phyloP scores from a whole-genome alignment of 2,329 filamentous ascomycete genomes.

The Pestalotiopsis sp. region DNA sequence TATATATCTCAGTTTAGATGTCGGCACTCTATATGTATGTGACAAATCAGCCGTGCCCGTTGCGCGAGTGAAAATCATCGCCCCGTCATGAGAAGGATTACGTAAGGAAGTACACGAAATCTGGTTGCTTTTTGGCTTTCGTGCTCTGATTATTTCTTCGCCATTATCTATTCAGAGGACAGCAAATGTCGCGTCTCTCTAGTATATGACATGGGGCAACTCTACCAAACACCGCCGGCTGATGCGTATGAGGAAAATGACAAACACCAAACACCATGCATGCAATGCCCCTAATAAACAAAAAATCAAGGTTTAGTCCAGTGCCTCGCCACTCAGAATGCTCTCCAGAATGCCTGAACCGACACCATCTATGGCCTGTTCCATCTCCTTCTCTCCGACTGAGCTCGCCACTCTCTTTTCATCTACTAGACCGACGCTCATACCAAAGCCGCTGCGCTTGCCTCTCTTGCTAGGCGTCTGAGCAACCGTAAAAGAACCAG shows the following conservation, averaged over 20 bases:
- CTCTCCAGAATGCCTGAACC: slow-evolving; percentile 64
- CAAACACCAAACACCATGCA: slow-evolving; percentile 21
- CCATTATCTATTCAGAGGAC: neutral
- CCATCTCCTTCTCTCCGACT: slow-evolving; percentile 79
- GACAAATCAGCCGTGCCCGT: too few relatives aligned
- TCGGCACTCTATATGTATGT: too few relatives aligned
- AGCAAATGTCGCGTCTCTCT: neutral
- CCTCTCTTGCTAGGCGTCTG: slow-evolving; percentile 74
- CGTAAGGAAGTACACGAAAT: too few relatives aligned
- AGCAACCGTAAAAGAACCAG: slow-evolving; percentile 63
- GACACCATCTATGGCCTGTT: slow-evolving; percentile 66
- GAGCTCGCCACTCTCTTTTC: slow-evolving; percentile 80
- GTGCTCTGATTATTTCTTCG: neutral
- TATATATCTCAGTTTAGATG: too few relatives aligned
- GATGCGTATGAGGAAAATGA: neutral
- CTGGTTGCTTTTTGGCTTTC: neutral
- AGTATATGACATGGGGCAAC: neutral
- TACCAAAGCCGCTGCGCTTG: slow-evolving; percentile 53
- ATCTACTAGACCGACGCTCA: slow-evolving; percentile 57
- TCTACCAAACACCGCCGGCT: neutral
- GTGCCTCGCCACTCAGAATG: slow-evolving; percentile 63
- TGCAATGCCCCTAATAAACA: slow-evolving; percentile 15
- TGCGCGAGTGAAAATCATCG: too few relatives aligned
- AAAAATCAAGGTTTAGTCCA: slow-evolving; percentile 46
- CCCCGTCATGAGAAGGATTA: too few relatives aligned